Evolutionary conservation across 306 rosid genomes (phyloP).

Genomic region (Fragaria iinumae): DNA sequence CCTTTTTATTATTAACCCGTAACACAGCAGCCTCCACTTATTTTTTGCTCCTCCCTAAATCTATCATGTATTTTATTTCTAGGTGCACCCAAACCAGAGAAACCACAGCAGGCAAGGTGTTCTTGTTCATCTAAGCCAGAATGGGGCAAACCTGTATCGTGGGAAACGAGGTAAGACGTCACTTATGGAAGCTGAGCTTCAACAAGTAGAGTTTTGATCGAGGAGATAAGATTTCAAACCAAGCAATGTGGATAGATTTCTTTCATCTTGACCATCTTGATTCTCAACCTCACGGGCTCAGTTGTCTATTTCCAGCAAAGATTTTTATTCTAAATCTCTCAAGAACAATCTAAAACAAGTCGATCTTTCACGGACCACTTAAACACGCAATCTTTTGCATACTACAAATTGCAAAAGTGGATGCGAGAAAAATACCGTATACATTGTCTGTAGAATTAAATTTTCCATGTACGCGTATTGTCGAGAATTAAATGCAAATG

Average conservation of each 20-base stretch:
- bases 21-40: not conserved
- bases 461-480: no score
- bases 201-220: not conserved
- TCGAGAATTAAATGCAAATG: conserved; percentile 13
- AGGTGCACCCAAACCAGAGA: not conserved
- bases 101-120: not conserved
- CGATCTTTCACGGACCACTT: not conserved
- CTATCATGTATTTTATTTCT: conserved; percentile 26
- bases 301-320: not conserved
- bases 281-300: conserved; percentile 13
- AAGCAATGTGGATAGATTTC: not conserved
- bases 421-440: not conserved
- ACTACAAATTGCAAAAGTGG: not conserved
- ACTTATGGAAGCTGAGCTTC: not conserved
- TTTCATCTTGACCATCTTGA: not conserved
- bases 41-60: not conserved
- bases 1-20: not conserved
- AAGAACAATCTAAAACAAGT: not conserved
- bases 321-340: not conserved
- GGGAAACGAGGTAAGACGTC: conserved; percentile 7
- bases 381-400: not conserved
- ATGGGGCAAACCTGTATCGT: not conserved
- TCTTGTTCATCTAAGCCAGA: not conserved
- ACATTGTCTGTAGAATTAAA: not conserved
- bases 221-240: conserved; percentile 17